Percentiles rank a stretch among this genome's conserved stretches.
phyloP scores from a whole-genome alignment of 176 grass and related monocot genomes.

The Panicum miliaceum region DNA sequence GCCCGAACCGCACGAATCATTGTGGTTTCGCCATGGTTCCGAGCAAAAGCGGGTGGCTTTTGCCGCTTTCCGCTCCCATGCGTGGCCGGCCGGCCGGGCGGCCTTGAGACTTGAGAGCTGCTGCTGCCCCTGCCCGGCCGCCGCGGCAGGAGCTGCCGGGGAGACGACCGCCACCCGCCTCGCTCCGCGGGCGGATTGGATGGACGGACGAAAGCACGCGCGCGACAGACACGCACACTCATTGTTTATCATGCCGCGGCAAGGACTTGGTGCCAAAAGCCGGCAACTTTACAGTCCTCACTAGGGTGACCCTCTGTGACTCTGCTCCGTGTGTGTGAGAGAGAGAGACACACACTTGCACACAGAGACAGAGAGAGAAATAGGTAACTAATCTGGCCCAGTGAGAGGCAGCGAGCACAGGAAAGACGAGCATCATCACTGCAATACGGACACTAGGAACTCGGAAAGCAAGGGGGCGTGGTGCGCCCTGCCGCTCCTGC shows the following conservation, averaged over 20 bases:
- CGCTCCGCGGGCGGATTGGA: not conserved
- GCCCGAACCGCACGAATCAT: conserved; percentile 44
- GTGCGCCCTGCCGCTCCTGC: not conserved
- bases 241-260: conserved; percentile 47
- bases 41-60: conserved; percentile 47
- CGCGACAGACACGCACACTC: conserved; percentile 44
- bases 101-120: conserved; percentile 21
- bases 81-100: conserved; percentile 24
- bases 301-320: not conserved
- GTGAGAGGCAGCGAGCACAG: not conserved
- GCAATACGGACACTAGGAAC: conserved; percentile 38
- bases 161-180: not conserved
- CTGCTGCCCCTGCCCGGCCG: not conserved
- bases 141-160: conserved; percentile 39
- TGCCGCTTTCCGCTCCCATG: conserved; percentile 43
- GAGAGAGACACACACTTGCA: not conserved
- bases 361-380: not conserved
- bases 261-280: conserved; percentile 52
- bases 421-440: conserved; percentile 43
- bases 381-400: not conserved
- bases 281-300: conserved; percentile 40
- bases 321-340: not conserved
- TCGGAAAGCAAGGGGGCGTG: conserved; percentile 49
- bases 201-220: conserved; percentile 38
- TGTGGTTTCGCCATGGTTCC: conserved; percentile 52